These are phyloP conservation scores for Cucumis cinereus DNA, from an alignment of 306 rosid species.

Conservation along the genomic window DNA sequence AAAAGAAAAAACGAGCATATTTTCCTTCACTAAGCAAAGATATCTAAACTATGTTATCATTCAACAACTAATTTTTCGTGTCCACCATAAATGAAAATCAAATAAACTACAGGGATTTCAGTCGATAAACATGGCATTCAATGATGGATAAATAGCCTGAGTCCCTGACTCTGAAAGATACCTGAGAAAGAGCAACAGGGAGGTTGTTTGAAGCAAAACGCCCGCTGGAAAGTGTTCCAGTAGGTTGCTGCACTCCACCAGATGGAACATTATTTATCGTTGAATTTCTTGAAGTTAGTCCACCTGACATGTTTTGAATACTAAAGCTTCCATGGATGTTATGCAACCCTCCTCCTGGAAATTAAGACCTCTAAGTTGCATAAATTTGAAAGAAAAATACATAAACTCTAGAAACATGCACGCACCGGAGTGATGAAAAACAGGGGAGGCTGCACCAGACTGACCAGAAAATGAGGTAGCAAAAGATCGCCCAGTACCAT, in stretches of 20 bases:
- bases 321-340: slow-evolving; percentile 82
- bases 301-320: slow-evolving; percentile 72
- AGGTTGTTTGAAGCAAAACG: slow-evolving; percentile 76
- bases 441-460: slow-evolving; percentile 91
- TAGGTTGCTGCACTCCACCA: slow-evolving; percentile 86
- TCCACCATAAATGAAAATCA: not conserved
- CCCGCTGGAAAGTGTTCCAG: slow-evolving; percentile 79
- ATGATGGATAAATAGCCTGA: not conserved
- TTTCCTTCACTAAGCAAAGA: not conserved
- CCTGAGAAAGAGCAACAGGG: slow-evolving; percentile 90
- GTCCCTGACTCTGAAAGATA: slow-evolving; percentile 7
- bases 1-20: not conserved
- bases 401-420: slow-evolving; percentile 20
- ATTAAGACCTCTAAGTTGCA: slow-evolving; percentile 25
- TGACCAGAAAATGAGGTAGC: slow-evolving; percentile 87
- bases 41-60: not conserved
- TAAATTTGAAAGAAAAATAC: slow-evolving; percentile 12
- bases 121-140: not conserved
- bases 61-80: not conserved
- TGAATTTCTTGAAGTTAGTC: slow-evolving; percentile 69
- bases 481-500: slow-evolving; percentile 71
- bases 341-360: slow-evolving; percentile 76
- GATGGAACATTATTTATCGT: slow-evolving; percentile 64
- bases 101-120: not conserved
- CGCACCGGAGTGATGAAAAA: slow-evolving; percentile 84